Base-by-base conservation (phyloP, 78 protist genomes). In the Acrasis kona region DNA sequence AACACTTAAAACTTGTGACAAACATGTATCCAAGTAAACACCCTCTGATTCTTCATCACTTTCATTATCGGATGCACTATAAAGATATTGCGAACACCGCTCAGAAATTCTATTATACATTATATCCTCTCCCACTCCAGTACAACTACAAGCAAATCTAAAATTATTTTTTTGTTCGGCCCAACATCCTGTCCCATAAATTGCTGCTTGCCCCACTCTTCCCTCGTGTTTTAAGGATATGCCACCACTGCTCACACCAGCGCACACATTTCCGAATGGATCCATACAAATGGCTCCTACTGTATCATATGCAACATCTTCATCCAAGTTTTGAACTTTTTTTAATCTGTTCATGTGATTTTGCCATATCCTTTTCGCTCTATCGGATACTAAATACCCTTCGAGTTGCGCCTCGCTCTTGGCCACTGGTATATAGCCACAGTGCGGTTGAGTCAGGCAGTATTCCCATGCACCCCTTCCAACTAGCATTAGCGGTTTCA, bases 221-320 rank as follows among this genome's bases (percentile, higher is more conserved):
- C 89, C 89, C 50, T n/a, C 5, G 42, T 75, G 80, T 41, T 80
- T 81, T 29, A 85, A 28, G 30, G 85, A 76, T 30, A 81, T 80
- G 27, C 89, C 89, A 12, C 89, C 89, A 85, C 89, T 85, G 5
- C 87, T 81, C 10, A 85, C 89, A 37, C 89, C 89, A 77, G 87
- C 32, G 32, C 79, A 34, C 7, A 80, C 41, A 42, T 39, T 6
- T 7, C 89, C 89, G 64, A 42, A 66, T 57, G 73, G 57, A 76
- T 85, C 89, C 9, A 85, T 77, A 29, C 73, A 74, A 19, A 85
- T 74, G 27, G 89, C 89, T 0, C 89, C 89, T 10, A 85, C 89
- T 29, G 89, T 85, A 50, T 85, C 89, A 65, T 85, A 74, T 29
- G 70, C 41, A 31, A 32, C 29, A 61, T 36, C 10, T 1, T 19